Conservation (phyloP, 352 stramenopile species). For the Pythium apleroticum region DNA sequence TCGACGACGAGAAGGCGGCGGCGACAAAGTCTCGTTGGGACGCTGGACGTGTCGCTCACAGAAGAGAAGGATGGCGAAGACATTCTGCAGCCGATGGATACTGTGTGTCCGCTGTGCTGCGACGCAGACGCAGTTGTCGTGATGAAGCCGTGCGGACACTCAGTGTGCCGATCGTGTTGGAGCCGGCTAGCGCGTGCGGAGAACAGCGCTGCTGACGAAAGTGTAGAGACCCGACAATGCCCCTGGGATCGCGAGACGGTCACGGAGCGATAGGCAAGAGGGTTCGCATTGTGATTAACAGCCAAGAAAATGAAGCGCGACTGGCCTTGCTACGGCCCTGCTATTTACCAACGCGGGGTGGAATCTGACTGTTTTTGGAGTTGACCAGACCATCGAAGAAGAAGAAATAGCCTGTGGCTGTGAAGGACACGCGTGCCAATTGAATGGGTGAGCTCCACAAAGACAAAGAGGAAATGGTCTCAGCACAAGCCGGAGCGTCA, state of each 20-base stretch:
- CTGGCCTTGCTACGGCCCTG: neutral
- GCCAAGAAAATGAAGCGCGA: neutral
- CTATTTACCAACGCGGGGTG: neutral
- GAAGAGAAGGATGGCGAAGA: conserved; percentile 9
- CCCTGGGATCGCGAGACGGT: conserved; percentile 66
- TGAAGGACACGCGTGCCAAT: neutral
- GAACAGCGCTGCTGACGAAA: neutral
- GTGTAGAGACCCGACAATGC: conserved; percentile 34
- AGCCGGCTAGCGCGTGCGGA: conserved; percentile 19
- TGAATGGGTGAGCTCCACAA: conserved; percentile 4
- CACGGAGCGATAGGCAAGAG: conserved; percentile 27
- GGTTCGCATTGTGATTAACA: neutral
- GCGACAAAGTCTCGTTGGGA: conserved; percentile 25
- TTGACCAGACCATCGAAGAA: neutral
- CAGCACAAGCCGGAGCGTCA: neutral
- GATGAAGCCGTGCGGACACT: conserved; percentile 58
- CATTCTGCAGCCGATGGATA: conserved; percentile 7
- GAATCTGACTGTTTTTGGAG: neutral
- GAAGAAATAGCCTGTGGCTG: neutral
- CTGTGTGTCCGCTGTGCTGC: conserved; percentile 49
- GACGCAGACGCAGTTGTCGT: conserved; percentile 40
- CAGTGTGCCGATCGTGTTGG: conserved; percentile 45
- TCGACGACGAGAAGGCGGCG: conserved; percentile 11
- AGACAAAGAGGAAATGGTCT: conserved; percentile 3
- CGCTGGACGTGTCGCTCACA: conserved; percentile 5